Percentiles rank a stretch among this genome's conserved stretches.
Evolutionary conservation across 179 eudicot species (phyloP).

Genomic region (Drosera spatulata): DNA sequence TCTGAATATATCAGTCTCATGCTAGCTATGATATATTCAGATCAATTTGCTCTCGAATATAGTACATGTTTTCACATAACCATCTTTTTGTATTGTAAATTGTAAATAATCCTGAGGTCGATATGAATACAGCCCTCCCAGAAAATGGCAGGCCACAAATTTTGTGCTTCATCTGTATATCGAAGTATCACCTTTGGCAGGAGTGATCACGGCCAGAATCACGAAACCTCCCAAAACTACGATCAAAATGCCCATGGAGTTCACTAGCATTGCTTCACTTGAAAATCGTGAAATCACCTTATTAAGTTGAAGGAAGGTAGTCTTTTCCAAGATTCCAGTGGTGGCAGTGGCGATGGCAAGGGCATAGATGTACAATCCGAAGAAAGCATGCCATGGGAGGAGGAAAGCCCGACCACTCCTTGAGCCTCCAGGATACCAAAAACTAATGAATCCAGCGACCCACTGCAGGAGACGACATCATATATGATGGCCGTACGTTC

Average conservation of each 20-base stretch:
- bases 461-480: constrained; percentile 30
- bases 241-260: constrained; percentile 62
- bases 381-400: constrained; percentile 77
- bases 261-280: constrained; percentile 66
- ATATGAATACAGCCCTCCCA: no score
- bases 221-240: constrained; percentile 75
- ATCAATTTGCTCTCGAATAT: no score
- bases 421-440: constrained; percentile 94
- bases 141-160: no score
- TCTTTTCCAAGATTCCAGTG: constrained; percentile 84
- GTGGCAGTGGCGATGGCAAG: constrained; percentile 62
- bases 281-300: constrained; percentile 67
- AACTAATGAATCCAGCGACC: constrained; percentile 76
- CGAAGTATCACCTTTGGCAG: constrained; percentile 47
- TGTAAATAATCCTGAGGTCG: no score
- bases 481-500: background rate
- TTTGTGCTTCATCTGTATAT: no score
- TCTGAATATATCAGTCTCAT: no score
- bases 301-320: constrained; percentile 67
- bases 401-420: constrained; percentile 54
- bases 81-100: no score
- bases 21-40: no score
- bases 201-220: constrained; percentile 61
- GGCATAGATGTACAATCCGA: constrained; percentile 73
- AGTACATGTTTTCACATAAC: no score